phyloP scores from a whole-genome alignment of 805 yeast species.

The Wickerhamiella spandovensis region DNA sequence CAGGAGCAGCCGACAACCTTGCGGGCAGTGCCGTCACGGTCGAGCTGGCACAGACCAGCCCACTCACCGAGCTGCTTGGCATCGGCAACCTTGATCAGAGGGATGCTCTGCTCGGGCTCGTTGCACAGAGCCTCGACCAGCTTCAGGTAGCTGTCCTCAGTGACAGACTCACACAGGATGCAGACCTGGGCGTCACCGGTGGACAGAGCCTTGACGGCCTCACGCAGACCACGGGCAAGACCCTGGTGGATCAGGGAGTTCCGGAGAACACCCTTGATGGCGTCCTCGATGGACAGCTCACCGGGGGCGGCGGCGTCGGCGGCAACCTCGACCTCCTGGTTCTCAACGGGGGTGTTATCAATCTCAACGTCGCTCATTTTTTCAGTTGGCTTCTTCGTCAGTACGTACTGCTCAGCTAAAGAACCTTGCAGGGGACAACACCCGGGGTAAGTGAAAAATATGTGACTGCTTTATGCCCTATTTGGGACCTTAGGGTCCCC shows the following conservation, averaged over 20 bases:
- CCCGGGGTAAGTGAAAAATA: background rate
- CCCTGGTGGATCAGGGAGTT: slow-evolving; percentile 95
- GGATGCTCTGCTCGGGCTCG: slow-evolving; percentile 92
- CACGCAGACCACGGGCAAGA: slow-evolving; percentile 99
- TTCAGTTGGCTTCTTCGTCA: slow-evolving; percentile 21
- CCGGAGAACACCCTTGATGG: slow-evolving; percentile 95
- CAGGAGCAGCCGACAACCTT: slow-evolving; percentile 99
- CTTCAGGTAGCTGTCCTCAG: slow-evolving; percentile 92
- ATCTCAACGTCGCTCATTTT: slow-evolving; percentile 77
- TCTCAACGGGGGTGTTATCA: slow-evolving; percentile 64
- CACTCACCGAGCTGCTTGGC: slow-evolving; percentile 99
- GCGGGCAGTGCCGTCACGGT: slow-evolving; percentile 99
- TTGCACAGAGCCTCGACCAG: slow-evolving; percentile 98
- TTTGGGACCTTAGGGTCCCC: background rate
- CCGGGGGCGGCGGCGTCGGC: slow-evolving; percentile 73
- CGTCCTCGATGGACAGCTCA: slow-evolving; percentile 93
- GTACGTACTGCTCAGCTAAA: slow-evolving; percentile 22
- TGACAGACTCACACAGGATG: slow-evolving; percentile 95
- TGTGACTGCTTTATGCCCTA: background rate
- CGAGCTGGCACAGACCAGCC: slow-evolving; percentile 99
- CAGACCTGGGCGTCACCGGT: slow-evolving; percentile 96
- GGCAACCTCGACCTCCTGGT: slow-evolving; percentile 39
- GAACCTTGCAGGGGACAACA: background rate
- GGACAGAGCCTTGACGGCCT: slow-evolving; percentile 97
- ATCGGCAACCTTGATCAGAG: slow-evolving; percentile 97